Base-by-base conservation (phyloP, 345 rosid species). In the Brassica napus region DNA sequence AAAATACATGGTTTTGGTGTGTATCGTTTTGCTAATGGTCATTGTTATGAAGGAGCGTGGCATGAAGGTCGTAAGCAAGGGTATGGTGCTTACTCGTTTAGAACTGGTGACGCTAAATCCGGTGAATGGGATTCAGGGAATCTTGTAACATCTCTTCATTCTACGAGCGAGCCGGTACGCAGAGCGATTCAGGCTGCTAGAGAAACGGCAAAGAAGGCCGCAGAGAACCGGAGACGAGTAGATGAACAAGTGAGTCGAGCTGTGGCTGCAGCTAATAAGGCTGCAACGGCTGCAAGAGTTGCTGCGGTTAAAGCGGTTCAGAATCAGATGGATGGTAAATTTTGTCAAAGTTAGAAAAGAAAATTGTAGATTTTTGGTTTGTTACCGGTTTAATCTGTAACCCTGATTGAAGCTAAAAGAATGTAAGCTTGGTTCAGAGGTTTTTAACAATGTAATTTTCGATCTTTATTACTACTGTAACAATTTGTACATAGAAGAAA, bases 1-100 rank as follows among this genome's bases (percentile, higher is more conserved):
- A 93, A 91, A 73, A 84, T 95, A 52, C 96, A 95, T 57, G 99
- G 99, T 0, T 95, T 95, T 35, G 97, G 98, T 35, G 89, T 90
- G 28, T 95, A 95, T 81, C 94, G 83, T 72, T 95, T 95, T 23
- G 90, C 91, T 16, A 91, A 91, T 75, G 96, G 98, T 34, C 99
- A 95, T 71, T 88, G 93, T 79, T 93, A 95, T 1, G 98, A 95
- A 82, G 99, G 98, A 4, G 92, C 98, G 2, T 95, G 99, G 99
- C 99, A 95, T 39, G 98, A 95, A 85, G 97, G 98, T 26, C 87
- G 87, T 78, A 93, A 87, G 69, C 99, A 92, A 85, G 99, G 98
- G 0, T 89, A 83, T 77, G 99, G 98, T 78, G 81, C 90, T 83
- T 95, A 93, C 79, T 89, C 91, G 3, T 90, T 95, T 79, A 86